Evolutionary conservation across 805 yeast genomes (phyloP), one percentile per base, ranked within the genome.

Genomic region (Kazachstania psychrophila): DNA sequence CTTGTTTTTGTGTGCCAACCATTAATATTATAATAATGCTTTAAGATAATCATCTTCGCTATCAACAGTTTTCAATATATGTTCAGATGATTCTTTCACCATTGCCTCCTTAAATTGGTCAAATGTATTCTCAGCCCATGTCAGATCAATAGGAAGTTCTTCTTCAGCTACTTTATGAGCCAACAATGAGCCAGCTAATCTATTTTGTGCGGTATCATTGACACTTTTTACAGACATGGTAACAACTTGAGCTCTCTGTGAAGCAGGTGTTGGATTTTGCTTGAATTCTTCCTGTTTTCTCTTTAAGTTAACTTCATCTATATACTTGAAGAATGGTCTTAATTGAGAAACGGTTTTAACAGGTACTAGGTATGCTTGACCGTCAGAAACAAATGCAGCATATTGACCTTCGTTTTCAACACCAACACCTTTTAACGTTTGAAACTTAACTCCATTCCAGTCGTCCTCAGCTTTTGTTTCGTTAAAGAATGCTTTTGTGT

Each of bases 311-410:
- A 68, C 62, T 28, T 70, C 76, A 54, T 87, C 95, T 29, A 87
- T 75, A 53, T 88, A 84, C 45, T 70, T 72, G 61, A 92, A 85
- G 48, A 73, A 72, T 2, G 96, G 92, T 46, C 95, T 70, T 42
- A 92, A 57, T 57, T 89, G 96, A 0, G 80, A 73, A 0, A 82
- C 73, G 15, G 75, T 68, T 24, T 74, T 71, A 2, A 88, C 66
- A 1, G 89, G 83, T 1, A 73, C 59, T 42, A 89, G 56, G 34
- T 82, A 75, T 6, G 86, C 50, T 47, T 70, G 75, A 13, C 70
- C 72, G 22, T 71, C 62, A 26, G 56, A 48, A 27, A 70, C 57
- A 31, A 61, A 58, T 0, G 71, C 74, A 9, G 65, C 65, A 44
- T 67, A 71, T 46, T 71, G 73, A 0, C 80, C 81, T 23, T 68